phyloP scores from a whole-genome alignment of 163 green algal genomes.

The Scenedesmus sp. region DNA sequence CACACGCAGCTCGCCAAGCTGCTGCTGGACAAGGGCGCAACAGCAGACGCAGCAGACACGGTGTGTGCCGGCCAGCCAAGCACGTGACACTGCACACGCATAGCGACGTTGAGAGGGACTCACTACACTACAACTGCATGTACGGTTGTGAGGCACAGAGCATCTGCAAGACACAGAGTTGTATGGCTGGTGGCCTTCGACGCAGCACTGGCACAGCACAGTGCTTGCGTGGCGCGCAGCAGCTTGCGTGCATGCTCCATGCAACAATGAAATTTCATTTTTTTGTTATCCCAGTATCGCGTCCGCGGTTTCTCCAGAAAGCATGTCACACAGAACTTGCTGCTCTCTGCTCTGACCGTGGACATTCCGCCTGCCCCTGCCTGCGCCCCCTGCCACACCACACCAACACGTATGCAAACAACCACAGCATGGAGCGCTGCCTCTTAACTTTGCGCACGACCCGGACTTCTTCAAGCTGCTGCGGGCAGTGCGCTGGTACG shows the following conservation, averaged over 20 bases:
- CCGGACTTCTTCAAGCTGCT: conserved; percentile 54
- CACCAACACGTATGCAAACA: background rate
- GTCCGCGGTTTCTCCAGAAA: no score
- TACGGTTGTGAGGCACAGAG: conserved; percentile 6
- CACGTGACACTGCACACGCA: no score
- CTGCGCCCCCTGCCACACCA: background rate
- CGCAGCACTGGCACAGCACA: background rate
- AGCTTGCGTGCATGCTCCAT: background rate
- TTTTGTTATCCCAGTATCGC: no score
- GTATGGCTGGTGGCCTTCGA: no score
- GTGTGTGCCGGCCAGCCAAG: conserved; percentile 7
- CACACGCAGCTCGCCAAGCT: conserved; percentile 39
- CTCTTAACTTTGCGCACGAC: conserved; percentile 46
- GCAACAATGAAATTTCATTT: no score
- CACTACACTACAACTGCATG: no score
- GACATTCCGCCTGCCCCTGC: background rate
- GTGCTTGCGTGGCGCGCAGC: background rate
- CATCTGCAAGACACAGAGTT: background rate
- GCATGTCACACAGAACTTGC: no score
- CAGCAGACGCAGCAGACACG: conserved; percentile 6
- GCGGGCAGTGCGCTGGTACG: conserved; percentile 47
- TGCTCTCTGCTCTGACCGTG: background rate
- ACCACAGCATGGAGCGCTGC: conserved; percentile 27
- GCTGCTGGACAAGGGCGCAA: conserved; percentile 45
- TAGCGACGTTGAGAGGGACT: no score